These are phyloP conservation scores for Alternaria atra DNA, from an alignment of 2,329 filamentous ascomycete genomes.

Conservation along the genomic window DNA sequence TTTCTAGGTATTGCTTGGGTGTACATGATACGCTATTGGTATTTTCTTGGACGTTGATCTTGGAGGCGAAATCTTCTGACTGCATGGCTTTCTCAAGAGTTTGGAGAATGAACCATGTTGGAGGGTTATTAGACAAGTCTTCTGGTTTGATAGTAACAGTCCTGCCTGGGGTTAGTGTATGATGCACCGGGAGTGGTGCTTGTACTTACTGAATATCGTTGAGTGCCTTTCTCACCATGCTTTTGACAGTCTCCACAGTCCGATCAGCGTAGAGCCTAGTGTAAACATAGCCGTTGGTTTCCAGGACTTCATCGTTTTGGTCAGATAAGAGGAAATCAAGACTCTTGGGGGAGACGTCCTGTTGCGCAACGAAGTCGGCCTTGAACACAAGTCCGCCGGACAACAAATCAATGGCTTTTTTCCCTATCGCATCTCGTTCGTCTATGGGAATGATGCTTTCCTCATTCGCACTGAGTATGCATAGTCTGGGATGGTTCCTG, in stretches of 20 bases:
- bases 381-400: constrained; percentile 26
- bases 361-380: constrained; percentile 26
- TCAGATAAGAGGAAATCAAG: constrained; percentile 30
- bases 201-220: constrained; percentile 26
- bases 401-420: constrained; percentile 19
- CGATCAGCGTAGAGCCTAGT: constrained; percentile 18
- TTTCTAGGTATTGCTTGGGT: constrained; percentile 31
- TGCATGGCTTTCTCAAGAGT: constrained; percentile 21
- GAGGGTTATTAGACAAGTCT: constrained; percentile 33
- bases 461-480: constrained; percentile 36
- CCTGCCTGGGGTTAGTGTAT: constrained; percentile 17
- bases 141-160: constrained; percentile 23
- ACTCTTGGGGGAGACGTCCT: constrained; percentile 35
- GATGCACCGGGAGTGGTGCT: not conserved
- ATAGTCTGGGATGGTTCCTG: constrained; percentile 22
- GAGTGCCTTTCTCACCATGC: constrained; percentile 20
- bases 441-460: constrained; percentile 35
- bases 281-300: constrained; percentile 30
- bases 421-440: constrained; percentile 28
- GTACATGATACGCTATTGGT: constrained; percentile 27
- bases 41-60: constrained; percentile 26
- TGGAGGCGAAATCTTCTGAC: constrained; percentile 13
- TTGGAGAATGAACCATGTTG: constrained; percentile 34
- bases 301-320: constrained; percentile 18
- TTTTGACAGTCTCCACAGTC: constrained; percentile 4